A percentile compares a stretch with the other conserved stretches of the same genome.
These are phyloP conservation scores for Syzygium malaccense DNA, from an alignment of 441 rosid genomes.

Conservation along the genomic window DNA sequence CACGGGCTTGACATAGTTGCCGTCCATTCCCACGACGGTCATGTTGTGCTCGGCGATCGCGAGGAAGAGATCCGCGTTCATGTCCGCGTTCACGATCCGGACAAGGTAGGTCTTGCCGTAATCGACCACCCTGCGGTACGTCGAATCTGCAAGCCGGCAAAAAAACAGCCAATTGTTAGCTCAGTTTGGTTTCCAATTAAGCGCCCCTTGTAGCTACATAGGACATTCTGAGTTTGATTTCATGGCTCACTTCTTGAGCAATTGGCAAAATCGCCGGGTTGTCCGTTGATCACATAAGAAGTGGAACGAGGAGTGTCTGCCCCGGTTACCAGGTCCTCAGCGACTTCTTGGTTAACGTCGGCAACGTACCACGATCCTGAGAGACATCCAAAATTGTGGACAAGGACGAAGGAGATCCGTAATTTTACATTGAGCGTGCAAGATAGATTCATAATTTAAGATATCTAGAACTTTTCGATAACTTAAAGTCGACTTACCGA, in stretches of 20 bases:
- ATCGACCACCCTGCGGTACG: background rate
- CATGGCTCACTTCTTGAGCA: background rate
- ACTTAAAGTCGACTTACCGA: background rate
- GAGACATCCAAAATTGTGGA: background rate
- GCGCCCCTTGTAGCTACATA: background rate
- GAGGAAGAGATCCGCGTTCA: background rate
- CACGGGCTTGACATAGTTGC: background rate
- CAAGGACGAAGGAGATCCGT: background rate
- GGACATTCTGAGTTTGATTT: background rate
- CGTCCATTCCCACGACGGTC: background rate
- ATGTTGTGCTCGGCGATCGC: background rate
- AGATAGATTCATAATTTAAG: background rate
- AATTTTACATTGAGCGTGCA: background rate
- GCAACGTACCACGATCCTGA: background rate
- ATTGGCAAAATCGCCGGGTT: background rate
- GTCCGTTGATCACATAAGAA: background rate
- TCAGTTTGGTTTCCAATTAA: background rate
- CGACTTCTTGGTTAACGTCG: background rate
- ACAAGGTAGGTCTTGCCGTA: constrained; percentile 3
- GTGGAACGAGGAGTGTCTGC: background rate
- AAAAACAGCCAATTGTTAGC: background rate
- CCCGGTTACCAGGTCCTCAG: background rate
- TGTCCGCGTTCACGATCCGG: background rate
- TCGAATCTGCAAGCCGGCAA: background rate
- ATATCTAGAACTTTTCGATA: background rate